A percentile compares a stretch with the other conserved stretches of the same genome.
These are phyloP conservation scores for Tricholomella constricta DNA, from an alignment of 768 basidiomycete species.

Conservation along the genomic window DNA sequence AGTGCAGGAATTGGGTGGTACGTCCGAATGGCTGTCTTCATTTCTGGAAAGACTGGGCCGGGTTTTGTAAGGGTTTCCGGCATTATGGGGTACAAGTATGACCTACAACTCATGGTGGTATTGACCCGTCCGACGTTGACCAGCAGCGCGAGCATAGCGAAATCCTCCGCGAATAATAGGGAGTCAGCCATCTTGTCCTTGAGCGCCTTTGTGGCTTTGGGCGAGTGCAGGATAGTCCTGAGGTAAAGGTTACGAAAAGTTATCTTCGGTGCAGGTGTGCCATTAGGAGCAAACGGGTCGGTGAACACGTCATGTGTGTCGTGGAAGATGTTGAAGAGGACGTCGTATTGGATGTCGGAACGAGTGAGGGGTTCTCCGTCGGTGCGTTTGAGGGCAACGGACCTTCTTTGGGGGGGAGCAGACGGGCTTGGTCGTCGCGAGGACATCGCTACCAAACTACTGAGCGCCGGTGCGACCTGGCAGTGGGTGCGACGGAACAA, in stretches of 20 bases:
- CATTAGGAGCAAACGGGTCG: slow-evolving; percentile 36
- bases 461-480: too few relatives aligned
- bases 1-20: slow-evolving; percentile 79
- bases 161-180: slow-evolving; percentile 60
- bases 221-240: slow-evolving; percentile 52
- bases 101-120: slow-evolving; percentile 81
- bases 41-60: slow-evolving; percentile 69
- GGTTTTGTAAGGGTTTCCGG: slow-evolving; percentile 4
- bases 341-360: slow-evolving; percentile 75
- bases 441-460: slow-evolving; percentile 18
- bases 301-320: slow-evolving; percentile 62
- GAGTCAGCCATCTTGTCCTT: slow-evolving; percentile 72
- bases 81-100: slow-evolving; percentile 3
- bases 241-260: slow-evolving; percentile 66
- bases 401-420: slow-evolving; percentile 37
- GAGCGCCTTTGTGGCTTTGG: slow-evolving; percentile 68
- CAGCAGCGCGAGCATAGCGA: slow-evolving; percentile 73
- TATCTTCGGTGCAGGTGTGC: slow-evolving; percentile 32
- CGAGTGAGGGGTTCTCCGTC: slow-evolving; percentile 72
- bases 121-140: slow-evolving; percentile 83
- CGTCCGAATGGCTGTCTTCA: slow-evolving; percentile 74
- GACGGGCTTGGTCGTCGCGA: slow-evolving; percentile 44
- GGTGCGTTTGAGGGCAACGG: slow-evolving; percentile 49
- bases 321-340: slow-evolving; percentile 75
- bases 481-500: background rate